Percentiles rank a stretch among this genome's conserved stretches.
These are phyloP conservation scores for Buddleja alternifolia DNA, from an alignment of 257 asterid genomes.

Conservation along the genomic window DNA sequence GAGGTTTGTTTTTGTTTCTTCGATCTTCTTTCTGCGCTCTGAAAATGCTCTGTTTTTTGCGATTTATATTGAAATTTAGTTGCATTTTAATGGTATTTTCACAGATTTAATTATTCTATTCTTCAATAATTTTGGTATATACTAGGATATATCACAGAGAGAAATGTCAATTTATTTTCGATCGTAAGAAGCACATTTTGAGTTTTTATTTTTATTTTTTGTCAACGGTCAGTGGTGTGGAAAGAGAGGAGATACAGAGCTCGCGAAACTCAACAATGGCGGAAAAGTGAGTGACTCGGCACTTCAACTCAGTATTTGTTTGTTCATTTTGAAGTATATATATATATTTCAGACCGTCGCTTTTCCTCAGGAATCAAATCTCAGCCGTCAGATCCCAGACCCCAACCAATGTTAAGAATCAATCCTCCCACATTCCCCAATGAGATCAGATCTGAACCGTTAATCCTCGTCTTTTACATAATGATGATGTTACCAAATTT, in stretches of 20 bases:
- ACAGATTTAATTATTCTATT: too few relatives aligned
- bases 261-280: constrained; percentile 59
- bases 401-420: constrained; percentile 12
- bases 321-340: too few relatives aligned
- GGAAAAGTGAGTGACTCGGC: constrained; percentile 46
- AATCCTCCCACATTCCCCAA: constrained; percentile 31
- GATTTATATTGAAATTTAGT: constrained; percentile 5
- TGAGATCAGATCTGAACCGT: constrained; percentile 47
- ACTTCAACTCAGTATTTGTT: constrained; percentile 41
- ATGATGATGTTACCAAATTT: background rate
- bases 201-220: background rate
- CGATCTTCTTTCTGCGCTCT: background rate
- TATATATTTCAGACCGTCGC: too few relatives aligned
- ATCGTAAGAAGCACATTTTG: constrained; percentile 1
- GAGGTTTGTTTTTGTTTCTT: constrained; percentile 37
- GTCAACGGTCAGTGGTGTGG: constrained; percentile 42
- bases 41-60: constrained; percentile 9
- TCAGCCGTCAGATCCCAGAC: constrained; percentile 37
- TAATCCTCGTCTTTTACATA: background rate
- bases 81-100: too few relatives aligned
- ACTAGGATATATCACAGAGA: too few relatives aligned
- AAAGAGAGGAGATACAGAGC: constrained; percentile 53
- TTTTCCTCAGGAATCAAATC: constrained; percentile 20
- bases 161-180: background rate
- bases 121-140: too few relatives aligned